A percentile compares a stretch with the other conserved stretches of the same genome.
phyloP scores from a whole-genome alignment of 2,329 filamentous ascomycete genomes.

The Alternaria arborescens region DNA sequence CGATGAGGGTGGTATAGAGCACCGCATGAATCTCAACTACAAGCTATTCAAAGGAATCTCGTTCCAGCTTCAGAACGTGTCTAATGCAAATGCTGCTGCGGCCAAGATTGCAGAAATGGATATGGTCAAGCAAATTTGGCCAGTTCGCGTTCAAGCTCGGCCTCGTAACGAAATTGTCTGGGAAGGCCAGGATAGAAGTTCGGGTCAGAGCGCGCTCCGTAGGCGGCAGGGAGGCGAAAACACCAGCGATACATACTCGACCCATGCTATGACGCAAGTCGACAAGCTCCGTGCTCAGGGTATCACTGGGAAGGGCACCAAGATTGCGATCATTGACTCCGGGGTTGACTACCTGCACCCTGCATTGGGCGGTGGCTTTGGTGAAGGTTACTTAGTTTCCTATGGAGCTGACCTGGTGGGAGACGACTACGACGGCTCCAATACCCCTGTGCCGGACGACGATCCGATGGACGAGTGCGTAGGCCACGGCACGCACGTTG shows the following conservation, averaged over 20 bases:
- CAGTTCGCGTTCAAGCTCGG: no score
- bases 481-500: slow-evolving; percentile 2
- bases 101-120: no score
- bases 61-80: no score
- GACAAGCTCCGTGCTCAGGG: background rate
- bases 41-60: no score
- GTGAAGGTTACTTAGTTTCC: background rate
- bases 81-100: no score
- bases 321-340: background rate
- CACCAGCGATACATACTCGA: no score
- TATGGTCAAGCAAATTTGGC: no score
- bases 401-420: background rate
- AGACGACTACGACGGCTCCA: background rate
- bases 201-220: no score
- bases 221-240: no score
- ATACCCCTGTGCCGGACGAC: background rate
- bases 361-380: background rate
- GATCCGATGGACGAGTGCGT: background rate
- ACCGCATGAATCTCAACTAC: no score
- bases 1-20: no score
- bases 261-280: background rate
- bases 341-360: background rate
- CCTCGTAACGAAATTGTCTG: background rate
- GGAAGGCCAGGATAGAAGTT: background rate
- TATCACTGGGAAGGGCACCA: background rate